These are phyloP conservation scores for Aspergillus sclerotialis DNA, from an alignment of 2,329 filamentous ascomycete genomes.

Conservation along the genomic window DNA sequence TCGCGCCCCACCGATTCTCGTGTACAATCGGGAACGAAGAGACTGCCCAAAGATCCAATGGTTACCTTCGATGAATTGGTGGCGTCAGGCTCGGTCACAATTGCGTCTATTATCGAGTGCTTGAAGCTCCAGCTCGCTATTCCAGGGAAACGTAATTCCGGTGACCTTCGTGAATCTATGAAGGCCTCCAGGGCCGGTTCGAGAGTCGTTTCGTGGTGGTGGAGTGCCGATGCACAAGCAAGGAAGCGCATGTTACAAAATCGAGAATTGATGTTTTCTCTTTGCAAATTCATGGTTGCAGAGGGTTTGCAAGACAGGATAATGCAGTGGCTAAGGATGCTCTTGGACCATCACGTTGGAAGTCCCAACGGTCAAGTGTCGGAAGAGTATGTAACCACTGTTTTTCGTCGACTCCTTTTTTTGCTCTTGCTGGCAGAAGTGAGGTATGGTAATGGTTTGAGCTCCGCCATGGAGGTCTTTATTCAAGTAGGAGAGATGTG, in stretches of 20 bases:
- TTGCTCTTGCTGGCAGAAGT: conserved; percentile 28
- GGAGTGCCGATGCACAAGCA: conserved; percentile 27
- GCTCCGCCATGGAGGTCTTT: conserved; percentile 25
- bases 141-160: conserved; percentile 14
- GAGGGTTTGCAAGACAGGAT: conserved; percentile 28
- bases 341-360: conserved; percentile 20
- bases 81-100: conserved; percentile 29
- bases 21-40: conserved; percentile 10
- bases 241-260: conserved; percentile 25
- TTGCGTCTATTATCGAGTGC: conserved; percentile 18
- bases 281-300: conserved; percentile 34
- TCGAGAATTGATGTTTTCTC: conserved; percentile 12
- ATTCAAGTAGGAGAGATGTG: conserved; percentile 18
- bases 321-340: conserved; percentile 28
- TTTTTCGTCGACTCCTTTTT: conserved; percentile 21
- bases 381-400: conserved; percentile 10
- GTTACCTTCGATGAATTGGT: conserved; percentile 30
- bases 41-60: conserved; percentile 26
- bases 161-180: conserved; percentile 20
- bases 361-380: conserved; percentile 17
- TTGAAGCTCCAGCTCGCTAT: conserved; percentile 27
- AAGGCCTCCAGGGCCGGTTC: conserved; percentile 27
- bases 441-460: conserved; percentile 25
- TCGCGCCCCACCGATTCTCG: conserved; percentile 11
- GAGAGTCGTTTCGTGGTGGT: conserved; percentile 33